These are phyloP conservation scores for Kwoniella mangroviensis DNA, from an alignment of 768 basidiomycete species.

Conservation along the genomic window DNA sequence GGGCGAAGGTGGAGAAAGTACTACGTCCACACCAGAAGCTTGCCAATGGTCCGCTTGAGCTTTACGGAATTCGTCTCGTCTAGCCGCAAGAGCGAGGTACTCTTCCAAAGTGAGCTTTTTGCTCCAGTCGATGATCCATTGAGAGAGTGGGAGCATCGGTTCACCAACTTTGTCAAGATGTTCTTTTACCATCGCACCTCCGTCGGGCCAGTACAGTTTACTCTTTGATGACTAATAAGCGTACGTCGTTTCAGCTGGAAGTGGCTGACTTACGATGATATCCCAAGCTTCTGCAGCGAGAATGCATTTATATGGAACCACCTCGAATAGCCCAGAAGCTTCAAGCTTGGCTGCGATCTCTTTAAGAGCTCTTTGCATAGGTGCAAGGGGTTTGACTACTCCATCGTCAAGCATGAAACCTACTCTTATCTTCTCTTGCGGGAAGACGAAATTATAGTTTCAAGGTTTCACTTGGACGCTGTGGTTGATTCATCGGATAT, in stretches of 20 bases:
- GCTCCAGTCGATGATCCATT: conserved; percentile 37
- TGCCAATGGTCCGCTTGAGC: not conserved
- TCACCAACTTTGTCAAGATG: conserved; percentile 26
- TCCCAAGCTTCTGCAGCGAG: conserved; percentile 28
- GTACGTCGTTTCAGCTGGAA: not conserved
- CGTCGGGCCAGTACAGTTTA: conserved; percentile 37
- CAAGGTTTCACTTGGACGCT: conserved; percentile 1
- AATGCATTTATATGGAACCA: conserved; percentile 17
- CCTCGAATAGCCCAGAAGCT: conserved; percentile 9
- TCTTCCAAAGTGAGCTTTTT: not conserved
- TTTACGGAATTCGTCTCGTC: not conserved
- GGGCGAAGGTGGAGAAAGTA: conserved; percentile 36
- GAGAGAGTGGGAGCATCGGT: conserved; percentile 39
- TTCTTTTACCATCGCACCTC: conserved; percentile 19
- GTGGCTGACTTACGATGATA: conserved; percentile 4
- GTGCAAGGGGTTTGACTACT: conserved; percentile 36
- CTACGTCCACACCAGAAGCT: conserved; percentile 29
- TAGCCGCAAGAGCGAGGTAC: not conserved
- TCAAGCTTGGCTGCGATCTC: not conserved
- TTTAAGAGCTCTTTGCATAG: conserved; percentile 59
- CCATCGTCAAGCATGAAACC: conserved; percentile 46
- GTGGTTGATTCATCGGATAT: not conserved
- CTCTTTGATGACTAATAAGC: not conserved
- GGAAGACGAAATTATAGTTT: not conserved
- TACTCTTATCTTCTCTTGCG: conserved; percentile 13